Percentiles rank a stretch among this genome's conserved stretches.
These are phyloP conservation scores for Sorghum bicolor DNA, from an alignment of 176 grass and related monocot genomes.

Conservation along the genomic window DNA sequence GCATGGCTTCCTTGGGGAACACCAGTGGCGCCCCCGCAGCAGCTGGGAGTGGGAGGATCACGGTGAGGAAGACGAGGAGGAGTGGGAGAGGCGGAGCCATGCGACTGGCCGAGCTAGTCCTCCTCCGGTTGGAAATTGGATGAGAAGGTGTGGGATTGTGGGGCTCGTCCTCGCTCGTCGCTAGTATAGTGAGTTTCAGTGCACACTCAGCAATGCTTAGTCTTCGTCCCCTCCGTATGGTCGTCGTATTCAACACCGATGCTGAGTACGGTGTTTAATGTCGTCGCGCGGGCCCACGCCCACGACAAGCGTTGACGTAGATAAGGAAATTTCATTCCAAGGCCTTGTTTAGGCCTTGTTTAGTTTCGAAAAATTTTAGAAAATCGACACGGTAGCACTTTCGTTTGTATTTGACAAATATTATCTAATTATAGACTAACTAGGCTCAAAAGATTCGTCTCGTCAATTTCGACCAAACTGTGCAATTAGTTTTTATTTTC, in stretches of 20 bases:
- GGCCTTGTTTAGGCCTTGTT: too few species aligned
- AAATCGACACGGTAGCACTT: too few species aligned
- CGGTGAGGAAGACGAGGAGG: neutral
- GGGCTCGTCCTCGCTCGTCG: neutral
- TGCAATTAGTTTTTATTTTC: too few species aligned
- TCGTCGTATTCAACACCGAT: neutral
- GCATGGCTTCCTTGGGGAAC: neutral
- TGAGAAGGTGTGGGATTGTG: neutral
- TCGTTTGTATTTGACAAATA: too few species aligned
- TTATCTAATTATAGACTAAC: too few species aligned
- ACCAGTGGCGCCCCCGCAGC: neutral
- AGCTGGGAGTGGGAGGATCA: neutral
- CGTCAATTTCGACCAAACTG: too few species aligned
- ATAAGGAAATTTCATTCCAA: too few species aligned
- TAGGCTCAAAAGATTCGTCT: too few species aligned
- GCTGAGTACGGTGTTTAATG: neutral
- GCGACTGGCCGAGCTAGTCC: neutral
- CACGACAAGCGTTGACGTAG: too few species aligned
- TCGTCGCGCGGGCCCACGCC: too few species aligned
- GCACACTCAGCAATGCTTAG: neutral
- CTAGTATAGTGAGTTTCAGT: neutral
- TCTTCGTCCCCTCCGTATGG: neutral
- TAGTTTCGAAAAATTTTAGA: too few species aligned
- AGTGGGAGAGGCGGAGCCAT: neutral
- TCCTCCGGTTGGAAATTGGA: neutral